phyloP scores from a whole-genome alignment of 2,329 filamentous ascomycete genomes.

The Delphinella strobiligena region DNA sequence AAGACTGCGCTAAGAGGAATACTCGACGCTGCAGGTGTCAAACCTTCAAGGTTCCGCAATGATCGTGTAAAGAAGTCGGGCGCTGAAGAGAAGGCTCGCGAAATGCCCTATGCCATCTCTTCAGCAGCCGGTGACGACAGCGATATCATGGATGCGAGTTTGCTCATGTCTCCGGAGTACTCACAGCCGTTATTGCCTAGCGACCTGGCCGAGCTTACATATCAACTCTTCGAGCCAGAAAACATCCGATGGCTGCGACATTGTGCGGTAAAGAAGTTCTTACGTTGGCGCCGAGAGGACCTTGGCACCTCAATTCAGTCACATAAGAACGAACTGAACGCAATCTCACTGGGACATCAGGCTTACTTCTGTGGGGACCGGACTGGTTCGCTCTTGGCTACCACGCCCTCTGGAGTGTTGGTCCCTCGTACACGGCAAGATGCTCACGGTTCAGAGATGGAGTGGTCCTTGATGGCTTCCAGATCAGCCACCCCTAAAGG shows the following conservation, averaged over 20 bases:
- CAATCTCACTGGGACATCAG: slow-evolving; percentile 18
- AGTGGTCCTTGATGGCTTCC: neutral
- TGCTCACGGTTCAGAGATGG: neutral
- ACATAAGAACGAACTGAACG: slow-evolving; percentile 13
- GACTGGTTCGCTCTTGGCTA: slow-evolving; percentile 8
- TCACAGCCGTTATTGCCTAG: slow-evolving; percentile 66
- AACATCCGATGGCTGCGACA: slow-evolving; percentile 74
- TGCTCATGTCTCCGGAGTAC: slow-evolving; percentile 88
- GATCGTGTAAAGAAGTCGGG: slow-evolving; percentile 23
- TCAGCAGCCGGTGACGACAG: slow-evolving; percentile 58
- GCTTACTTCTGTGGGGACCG: slow-evolving; percentile 1
- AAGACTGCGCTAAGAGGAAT: slow-evolving; percentile 49
- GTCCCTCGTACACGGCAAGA: no score
- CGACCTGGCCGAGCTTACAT: slow-evolving; percentile 59
- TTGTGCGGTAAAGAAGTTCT: slow-evolving; percentile 67
- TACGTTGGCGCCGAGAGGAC: slow-evolving; percentile 49
- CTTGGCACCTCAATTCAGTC: slow-evolving; percentile 15
- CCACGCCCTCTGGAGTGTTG: slow-evolving; percentile 14
- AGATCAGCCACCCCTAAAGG: neutral
- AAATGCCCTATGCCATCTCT: slow-evolving; percentile 59
- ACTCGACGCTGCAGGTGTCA: slow-evolving; percentile 46
- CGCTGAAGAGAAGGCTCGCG: slow-evolving; percentile 17
- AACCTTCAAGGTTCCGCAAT: slow-evolving; percentile 37
- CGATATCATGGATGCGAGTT: slow-evolving; percentile 81
- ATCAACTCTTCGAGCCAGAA: slow-evolving; percentile 63